Percentiles rank a stretch among this genome's conserved stretches.
Evolutionary conservation across 2,329 filamentous ascomycete genomes (phyloP).

Genomic region (Penicillium sp.): DNA sequence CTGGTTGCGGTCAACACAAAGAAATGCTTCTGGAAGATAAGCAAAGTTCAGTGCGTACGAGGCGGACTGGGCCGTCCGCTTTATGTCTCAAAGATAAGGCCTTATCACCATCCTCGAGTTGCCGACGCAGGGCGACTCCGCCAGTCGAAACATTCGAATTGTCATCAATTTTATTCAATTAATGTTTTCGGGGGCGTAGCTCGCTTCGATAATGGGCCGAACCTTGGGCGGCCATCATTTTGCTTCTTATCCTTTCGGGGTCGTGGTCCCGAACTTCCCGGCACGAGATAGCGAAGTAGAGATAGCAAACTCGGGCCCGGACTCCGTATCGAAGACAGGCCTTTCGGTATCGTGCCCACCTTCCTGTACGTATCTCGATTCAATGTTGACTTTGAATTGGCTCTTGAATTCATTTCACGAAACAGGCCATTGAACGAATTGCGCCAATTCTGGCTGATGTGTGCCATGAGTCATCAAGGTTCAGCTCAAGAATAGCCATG

Average conservation of each 20-base stretch:
- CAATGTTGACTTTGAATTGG: not conserved
- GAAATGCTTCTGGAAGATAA: constrained; percentile 2
- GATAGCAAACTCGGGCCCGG: not conserved
- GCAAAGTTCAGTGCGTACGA: not conserved
- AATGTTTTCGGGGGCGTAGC: not conserved
- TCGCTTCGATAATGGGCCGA: not conserved
- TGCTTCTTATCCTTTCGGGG: not conserved
- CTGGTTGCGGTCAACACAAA: not conserved
- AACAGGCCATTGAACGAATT: not conserved
- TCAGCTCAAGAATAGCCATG: no score
- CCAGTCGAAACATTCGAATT: not conserved
- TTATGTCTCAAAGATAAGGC: constrained; percentile 15
- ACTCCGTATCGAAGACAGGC: not conserved
- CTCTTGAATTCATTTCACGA: not conserved
- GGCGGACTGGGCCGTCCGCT: constrained; percentile 3
- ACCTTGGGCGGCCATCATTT: not conserved
- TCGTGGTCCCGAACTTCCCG: not conserved
- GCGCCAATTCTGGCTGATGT: not conserved
- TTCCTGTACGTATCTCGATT: not conserved
- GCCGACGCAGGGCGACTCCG: not conserved
- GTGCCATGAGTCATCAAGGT: no score
- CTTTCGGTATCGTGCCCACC: not conserved
- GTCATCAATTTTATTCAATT: not conserved
- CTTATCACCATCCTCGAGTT: not conserved
- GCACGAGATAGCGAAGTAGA: not conserved